A percentile compares a stretch with the other conserved stretches of the same genome.
phyloP scores from a whole-genome alignment of 192 early-diverging fungal species.

The Diversispora epigaea region DNA sequence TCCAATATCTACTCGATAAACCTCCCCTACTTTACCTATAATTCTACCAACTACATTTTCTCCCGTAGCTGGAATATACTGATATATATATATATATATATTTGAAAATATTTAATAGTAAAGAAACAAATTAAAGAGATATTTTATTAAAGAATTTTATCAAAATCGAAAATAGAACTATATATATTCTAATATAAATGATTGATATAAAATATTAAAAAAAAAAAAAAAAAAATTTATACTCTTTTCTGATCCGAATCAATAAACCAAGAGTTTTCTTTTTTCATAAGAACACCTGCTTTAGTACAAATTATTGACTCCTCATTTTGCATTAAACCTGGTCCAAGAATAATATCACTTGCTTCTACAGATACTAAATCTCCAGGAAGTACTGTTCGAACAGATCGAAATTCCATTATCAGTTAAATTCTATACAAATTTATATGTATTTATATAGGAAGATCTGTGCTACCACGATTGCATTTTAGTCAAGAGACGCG shows the following conservation, averaged over 20 bases:
- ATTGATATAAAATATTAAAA: background rate
- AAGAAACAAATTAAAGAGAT: background rate
- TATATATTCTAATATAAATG: background rate
- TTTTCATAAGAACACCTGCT: slow-evolving; percentile 64
- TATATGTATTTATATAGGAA: no score
- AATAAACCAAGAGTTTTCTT: slow-evolving; percentile 74
- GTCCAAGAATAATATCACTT: slow-evolving; percentile 60
- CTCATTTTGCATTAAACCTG: slow-evolving; percentile 72
- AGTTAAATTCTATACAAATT: no score
- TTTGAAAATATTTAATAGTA: background rate
- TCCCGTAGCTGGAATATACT: slow-evolving; percentile 84
- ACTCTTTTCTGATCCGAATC: slow-evolving; percentile 78
- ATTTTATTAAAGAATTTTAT: background rate
- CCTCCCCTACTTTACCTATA: slow-evolving; percentile 62
- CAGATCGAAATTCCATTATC: no score
- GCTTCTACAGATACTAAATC: background rate
- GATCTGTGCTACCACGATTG: no score
- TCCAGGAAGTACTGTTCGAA: slow-evolving; percentile 19
- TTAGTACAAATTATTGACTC: slow-evolving; percentile 67
- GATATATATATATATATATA: no score
- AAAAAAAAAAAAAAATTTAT: slow-evolving; percentile 34
- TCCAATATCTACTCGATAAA: slow-evolving; percentile 93
- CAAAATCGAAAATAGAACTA: background rate
- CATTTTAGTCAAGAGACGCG: no score
- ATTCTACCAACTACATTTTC: slow-evolving; percentile 91